Evolutionary conservation across 1,284 basidiomycete genomes (phyloP).

Genomic region (Microbotryomycetes sp.): DNA sequence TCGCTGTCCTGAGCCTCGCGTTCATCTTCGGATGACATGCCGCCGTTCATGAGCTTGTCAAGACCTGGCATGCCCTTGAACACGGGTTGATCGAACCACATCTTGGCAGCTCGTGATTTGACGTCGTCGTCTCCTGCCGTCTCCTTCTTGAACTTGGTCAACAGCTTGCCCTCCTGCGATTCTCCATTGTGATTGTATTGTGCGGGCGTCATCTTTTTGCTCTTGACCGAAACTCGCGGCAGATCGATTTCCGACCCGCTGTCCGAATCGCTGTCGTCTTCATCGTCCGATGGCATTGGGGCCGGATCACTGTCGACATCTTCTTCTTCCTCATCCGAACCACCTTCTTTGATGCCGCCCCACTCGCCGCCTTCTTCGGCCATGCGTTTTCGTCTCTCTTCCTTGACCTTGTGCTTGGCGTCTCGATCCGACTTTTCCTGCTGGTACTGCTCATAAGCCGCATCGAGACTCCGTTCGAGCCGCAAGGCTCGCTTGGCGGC

Average conservation of each 20-base stretch:
- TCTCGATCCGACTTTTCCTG: slow-evolving; percentile 75
- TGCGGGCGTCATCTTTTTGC: slow-evolving; percentile 24
- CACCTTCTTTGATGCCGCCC: slow-evolving; percentile 54
- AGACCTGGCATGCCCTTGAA: slow-evolving; percentile 66
- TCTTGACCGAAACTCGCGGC: slow-evolving; percentile 39
- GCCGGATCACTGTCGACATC: slow-evolving; percentile 40
- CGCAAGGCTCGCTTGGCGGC: slow-evolving; percentile 35
- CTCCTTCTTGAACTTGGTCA: slow-evolving; percentile 32
- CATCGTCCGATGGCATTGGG: slow-evolving; percentile 24
- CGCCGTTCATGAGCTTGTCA: slow-evolving; percentile 45
- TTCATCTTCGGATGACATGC: slow-evolving; percentile 33
- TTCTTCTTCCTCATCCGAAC: slow-evolving; percentile 38
- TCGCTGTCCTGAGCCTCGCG: slow-evolving; percentile 35
- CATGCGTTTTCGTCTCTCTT: slow-evolving; percentile 66
- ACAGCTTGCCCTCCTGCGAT: slow-evolving; percentile 25
- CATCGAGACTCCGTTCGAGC: slow-evolving; percentile 80
- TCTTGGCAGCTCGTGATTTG: slow-evolving; percentile 49
- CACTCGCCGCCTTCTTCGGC: slow-evolving; percentile 57
- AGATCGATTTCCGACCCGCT: slow-evolving; percentile 48
- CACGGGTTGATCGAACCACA: slow-evolving; percentile 95
- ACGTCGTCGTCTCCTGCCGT: slow-evolving; percentile 31
- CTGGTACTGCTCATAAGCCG: slow-evolving; percentile 80
- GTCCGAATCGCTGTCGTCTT: slow-evolving; percentile 46
- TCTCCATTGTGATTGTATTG: background rate
- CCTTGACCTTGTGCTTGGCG: slow-evolving; percentile 80